A percentile compares a stretch with the other conserved stretches of the same genome.
Conservation (phyloP, 805 yeast genomes). For the Schwanniomyces pseudopolymorphus region DNA sequence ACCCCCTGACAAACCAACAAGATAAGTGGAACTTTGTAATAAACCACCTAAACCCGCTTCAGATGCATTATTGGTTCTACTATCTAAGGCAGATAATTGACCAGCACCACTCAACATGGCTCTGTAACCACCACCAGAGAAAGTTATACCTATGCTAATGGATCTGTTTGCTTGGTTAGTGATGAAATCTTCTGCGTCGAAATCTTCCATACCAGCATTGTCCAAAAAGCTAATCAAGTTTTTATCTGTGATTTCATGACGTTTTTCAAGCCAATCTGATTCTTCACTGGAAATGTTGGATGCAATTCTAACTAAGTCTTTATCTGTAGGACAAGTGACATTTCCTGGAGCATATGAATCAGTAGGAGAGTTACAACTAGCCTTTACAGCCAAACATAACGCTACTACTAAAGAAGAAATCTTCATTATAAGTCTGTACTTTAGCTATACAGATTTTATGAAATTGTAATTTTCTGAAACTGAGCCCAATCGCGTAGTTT, state of each 20-base stretch:
- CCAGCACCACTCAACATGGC: constrained; percentile 90
- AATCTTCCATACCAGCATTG: constrained; percentile 46
- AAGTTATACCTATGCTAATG: constrained; percentile 34
- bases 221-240: constrained; percentile 41
- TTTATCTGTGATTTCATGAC: constrained; percentile 28
- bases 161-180: constrained; percentile 21
- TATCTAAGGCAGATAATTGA: constrained; percentile 74
- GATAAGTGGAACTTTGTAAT: constrained; percentile 67
- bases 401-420: background rate
- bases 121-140: constrained; percentile 85
- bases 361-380: constrained; percentile 50
- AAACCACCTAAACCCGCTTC: constrained; percentile 72
- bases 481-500: background rate
- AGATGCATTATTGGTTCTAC: constrained; percentile 55
- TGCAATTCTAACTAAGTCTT: constrained; percentile 47
- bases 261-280: constrained; percentile 19
- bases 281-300: constrained; percentile 44
- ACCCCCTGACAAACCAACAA: constrained; percentile 69
- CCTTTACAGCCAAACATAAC: background rate
- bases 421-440: background rate
- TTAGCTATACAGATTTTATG: background rate
- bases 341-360: constrained; percentile 62
- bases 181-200: constrained; percentile 44
- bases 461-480: background rate
- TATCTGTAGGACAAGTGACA: constrained; percentile 49